Percentiles rank a stretch among this genome's conserved stretches.
Conservation (phyloP, 257 asterid species). For the Thymus quinquecostatus region DNA sequence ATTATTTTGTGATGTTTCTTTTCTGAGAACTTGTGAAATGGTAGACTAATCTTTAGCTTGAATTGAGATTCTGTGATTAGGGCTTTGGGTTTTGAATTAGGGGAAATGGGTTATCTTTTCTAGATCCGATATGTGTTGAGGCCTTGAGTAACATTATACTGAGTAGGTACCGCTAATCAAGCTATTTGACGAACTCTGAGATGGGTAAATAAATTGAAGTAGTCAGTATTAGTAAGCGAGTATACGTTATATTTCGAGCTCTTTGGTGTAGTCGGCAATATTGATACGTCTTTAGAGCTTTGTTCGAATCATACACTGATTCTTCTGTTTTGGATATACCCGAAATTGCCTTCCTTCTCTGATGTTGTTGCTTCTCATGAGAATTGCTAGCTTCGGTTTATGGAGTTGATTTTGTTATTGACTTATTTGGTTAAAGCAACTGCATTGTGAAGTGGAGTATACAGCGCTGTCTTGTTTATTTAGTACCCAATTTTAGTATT, state of each 20-base stretch:
- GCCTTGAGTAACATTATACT: not conserved
- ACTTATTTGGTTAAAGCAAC: not conserved
- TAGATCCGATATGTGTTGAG: not conserved
- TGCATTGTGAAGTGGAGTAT: conserved; percentile 3
- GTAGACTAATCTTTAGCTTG: not conserved
- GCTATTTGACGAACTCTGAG: not conserved
- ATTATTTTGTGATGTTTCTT: not conserved
- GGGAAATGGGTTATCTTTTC: not conserved
- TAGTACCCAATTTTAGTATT: not conserved
- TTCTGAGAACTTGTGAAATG: not conserved
- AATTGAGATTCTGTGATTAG: conserved; percentile 19
- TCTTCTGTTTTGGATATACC: not conserved
- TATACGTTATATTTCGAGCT: not conserved
- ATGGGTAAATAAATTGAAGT: not conserved
- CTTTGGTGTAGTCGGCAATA: not conserved
- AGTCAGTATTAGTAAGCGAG: not conserved
- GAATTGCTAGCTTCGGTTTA: not conserved
- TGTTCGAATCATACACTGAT: not conserved
- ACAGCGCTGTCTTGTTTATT: not conserved
- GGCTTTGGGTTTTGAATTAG: not conserved
- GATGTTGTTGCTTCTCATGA: not conserved
- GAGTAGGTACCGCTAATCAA: not conserved
- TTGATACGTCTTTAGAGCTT: not conserved
- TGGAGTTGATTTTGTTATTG: not conserved
- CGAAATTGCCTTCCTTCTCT: not conserved